Evolutionary conservation across 257 asterid species (phyloP).

Genomic region (Solanum medicagineum): DNA sequence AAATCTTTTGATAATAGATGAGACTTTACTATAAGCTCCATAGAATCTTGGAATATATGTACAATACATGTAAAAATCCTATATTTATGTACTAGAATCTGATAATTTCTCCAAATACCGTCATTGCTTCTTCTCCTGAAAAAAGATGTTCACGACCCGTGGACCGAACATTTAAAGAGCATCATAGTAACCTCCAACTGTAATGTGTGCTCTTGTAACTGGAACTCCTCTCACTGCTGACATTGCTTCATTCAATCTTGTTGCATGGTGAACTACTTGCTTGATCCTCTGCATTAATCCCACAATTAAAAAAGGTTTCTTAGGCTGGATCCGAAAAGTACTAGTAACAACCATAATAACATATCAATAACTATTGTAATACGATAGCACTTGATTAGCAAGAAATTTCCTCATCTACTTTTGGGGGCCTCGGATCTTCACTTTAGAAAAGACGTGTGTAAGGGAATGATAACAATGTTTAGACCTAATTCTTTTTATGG

Average conservation of each 20-base stretch:
- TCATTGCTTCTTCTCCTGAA: neutral
- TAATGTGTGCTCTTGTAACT: slow-evolving; percentile 38
- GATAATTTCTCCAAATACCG: neutral
- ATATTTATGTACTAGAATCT: neutral
- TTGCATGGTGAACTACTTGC: slow-evolving; percentile 30
- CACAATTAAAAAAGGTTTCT: neutral
- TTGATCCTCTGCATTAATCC: slow-evolving; percentile 28
- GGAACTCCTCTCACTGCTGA: slow-evolving; percentile 37
- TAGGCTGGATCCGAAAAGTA: neutral
- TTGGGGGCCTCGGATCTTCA: accelerated
- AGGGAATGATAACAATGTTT: neutral
- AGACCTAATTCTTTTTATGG: neutral
- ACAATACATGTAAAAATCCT: neutral
- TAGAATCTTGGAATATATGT: neutral
- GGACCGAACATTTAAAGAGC: neutral
- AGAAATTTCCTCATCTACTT: neutral
- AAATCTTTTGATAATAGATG: neutral
- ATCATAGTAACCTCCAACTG: slow-evolving; percentile 55
- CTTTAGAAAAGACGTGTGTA: neutral
- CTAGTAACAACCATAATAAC: neutral
- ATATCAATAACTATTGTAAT: neutral
- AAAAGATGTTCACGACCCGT: neutral
- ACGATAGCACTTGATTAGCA: neutral
- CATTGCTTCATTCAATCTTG: slow-evolving; percentile 33
- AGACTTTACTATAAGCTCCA: neutral